Evolutionary conservation across 352 stramenopile genomes (phyloP), one percentile per base, ranked within the genome.

Genomic region (Pythium diclinum): DNA sequence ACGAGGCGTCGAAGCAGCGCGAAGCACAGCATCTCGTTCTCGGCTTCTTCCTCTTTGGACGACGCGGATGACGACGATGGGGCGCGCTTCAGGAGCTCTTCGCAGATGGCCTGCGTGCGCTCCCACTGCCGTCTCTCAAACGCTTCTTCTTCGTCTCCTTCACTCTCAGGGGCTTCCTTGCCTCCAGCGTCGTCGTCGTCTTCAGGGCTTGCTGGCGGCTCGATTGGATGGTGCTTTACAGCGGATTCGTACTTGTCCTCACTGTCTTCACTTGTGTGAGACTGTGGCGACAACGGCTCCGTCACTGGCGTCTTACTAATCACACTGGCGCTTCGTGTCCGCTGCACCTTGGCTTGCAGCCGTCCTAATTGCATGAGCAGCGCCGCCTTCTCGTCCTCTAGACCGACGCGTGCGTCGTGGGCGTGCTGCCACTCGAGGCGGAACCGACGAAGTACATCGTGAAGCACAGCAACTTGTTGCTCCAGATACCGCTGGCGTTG

Each of bases 21-120:
- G 48, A 88, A 90, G 65, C 78, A 90, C 10, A 84, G 63, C 21
- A 78, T 65, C 36, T 90, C 81, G 7, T 72, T 68, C 46, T 87
- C 79, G 32, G 57, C 59, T 21, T 83, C 67, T 17, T 81, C 72
- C 13, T 85, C 71, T 57, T 69, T 72, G 0, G 65, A 72, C 0
- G 65, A 21, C 3, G 55, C 46, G 9, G 61, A 48, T 2, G 49
- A 72, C 16, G 77, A 52, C 16, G 77, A 52, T 40, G 68, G 40
- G 1, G 42, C 4, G 0, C 44, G 44, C 44, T 51, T 51, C 28
- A 86, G n/a, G 9, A 87, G 56, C 14, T 71, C 73, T 57, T 76
- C 69, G 76, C 78, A 88, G 17, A 75, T 67, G n/a, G 66, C 67
- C 6, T 66, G 69, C 3, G 71, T 74, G 40, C 72, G 71, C 59